These are phyloP conservation scores for Zelonia costaricensis DNA, from an alignment of 208 protist species.

Conservation along the genomic window DNA sequence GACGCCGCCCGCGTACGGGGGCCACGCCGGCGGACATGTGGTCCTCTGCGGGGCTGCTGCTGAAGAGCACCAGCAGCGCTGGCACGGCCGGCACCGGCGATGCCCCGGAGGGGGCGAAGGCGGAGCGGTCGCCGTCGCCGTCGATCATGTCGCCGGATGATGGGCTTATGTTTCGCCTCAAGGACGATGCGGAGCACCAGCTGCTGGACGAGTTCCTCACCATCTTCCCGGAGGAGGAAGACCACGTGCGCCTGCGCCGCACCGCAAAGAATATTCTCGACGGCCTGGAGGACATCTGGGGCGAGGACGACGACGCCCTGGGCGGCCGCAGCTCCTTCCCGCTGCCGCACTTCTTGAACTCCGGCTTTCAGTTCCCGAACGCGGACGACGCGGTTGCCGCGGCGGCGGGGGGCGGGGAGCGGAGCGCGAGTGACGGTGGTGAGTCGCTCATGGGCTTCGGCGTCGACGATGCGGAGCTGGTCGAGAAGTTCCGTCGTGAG, in stretches of 20 bases:
- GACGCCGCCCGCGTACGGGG: no score
- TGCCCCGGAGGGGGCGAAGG: neutral
- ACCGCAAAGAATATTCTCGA: slow-evolving; percentile 62
- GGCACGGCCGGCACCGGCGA: neutral
- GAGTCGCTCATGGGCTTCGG: slow-evolving; percentile 42
- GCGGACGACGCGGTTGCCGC: slow-evolving; percentile 8
- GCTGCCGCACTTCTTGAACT: slow-evolving; percentile 17
- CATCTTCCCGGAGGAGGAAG: slow-evolving; percentile 64
- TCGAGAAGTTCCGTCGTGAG: slow-evolving; percentile 52
- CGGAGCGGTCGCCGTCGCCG: neutral
- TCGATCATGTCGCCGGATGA: neutral
- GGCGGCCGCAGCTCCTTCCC: slow-evolving; percentile 7
- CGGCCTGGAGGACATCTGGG: slow-evolving; percentile 33
- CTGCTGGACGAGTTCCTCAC: slow-evolving; percentile 51
- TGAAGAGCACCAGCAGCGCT: no score
- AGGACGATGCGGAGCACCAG: slow-evolving; percentile 35
- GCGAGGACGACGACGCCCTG: slow-evolving; percentile 15
- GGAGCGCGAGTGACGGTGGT: slow-evolving; percentile 2
- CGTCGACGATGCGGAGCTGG: slow-evolving; percentile 42
- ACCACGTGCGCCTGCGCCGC: slow-evolving; percentile 64
- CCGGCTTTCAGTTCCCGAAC: slow-evolving; percentile 1
- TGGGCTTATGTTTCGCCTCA: neutral
- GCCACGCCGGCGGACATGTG: no score
- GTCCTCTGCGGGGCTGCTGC: no score
- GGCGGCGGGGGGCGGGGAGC: slow-evolving; percentile 1